Base-by-base conservation (phyloP, 1,284 basidiomycete genomes). In the Pseudozyma hubeiensis region DNA sequence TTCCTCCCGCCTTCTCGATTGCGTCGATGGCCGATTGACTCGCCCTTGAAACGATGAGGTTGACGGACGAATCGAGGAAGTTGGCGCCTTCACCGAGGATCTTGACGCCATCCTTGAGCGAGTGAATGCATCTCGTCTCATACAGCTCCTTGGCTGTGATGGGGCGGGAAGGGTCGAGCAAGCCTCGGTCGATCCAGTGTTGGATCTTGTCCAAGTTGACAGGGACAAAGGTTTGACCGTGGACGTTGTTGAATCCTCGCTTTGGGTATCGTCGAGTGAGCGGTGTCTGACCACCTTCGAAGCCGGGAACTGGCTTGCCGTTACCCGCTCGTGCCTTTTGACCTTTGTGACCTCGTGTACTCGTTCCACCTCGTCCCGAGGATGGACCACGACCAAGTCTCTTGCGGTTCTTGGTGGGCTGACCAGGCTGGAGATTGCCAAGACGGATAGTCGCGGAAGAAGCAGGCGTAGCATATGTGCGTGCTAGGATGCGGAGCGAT, bases 231-330 rank as follows among this genome's bases (percentile, higher is more conserved):
- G 87, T 90, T 83, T 91, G 68, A 24, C 67, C 73, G 56, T 82
- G 77, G 46, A 90, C 89, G 86, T 97, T 98, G 65, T 90, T 89
- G 85, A 98, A 99, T 47, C 96, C 96, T 49, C 90, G 89, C 87
- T 99, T 99, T 9, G 96, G 96, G 83, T 95, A 93, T 48, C 91
- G 87, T 75, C 94, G 91, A n/a, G 91, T 91, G 61, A 99, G 89
- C 7, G 96, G 93, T 24, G 94, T 97, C 85, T 98, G 96, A 75
- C 96, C 96, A 82, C 96, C 96, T 85, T 97, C 95, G 77, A 98
- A 99, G 31, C 83, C 81, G 33, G 90, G 88, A 74, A 89, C 90
- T 30, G 93, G 90, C 80, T 90, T 92, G n/a, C 94, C 93, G 78
- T 93, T 91, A 6, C 96, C 95, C 19, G 92, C 90, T 60, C 96